These are phyloP conservation scores for Uronychia binucleata DNA, from an alignment of 73 alveolate genomes.

Conservation along the genomic window DNA sequence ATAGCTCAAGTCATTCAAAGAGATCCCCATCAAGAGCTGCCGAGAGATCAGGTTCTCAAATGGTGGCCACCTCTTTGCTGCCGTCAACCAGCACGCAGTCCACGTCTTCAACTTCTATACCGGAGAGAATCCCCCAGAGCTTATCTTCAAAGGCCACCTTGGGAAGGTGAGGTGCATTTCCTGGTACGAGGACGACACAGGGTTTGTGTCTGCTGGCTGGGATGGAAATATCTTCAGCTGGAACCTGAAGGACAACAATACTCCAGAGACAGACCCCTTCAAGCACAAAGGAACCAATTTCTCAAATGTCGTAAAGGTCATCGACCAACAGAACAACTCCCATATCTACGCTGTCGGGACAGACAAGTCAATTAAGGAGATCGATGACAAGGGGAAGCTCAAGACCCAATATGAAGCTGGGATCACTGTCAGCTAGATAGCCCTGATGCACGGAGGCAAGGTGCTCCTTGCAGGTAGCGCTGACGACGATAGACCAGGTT, in stretches of 20 bases:
- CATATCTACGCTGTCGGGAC: constrained; percentile 78
- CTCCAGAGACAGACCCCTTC: constrained; percentile 40
- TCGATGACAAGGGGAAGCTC: constrained; percentile 30
- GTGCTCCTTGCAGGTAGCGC: constrained; percentile 90
- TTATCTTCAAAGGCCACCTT: constrained; percentile 67
- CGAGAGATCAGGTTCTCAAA: constrained; percentile 93
- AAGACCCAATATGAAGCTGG: constrained; percentile 71
- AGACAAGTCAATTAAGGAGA: constrained; percentile 73
- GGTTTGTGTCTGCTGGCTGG: constrained; percentile 89
- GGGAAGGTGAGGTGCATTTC: constrained; percentile 87
- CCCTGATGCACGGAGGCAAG: constrained; percentile 85
- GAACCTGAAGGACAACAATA: constrained; percentile 43
- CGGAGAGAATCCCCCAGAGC: constrained; percentile 81
- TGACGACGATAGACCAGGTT: constrained; percentile 88
- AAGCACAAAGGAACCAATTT: constrained; percentile 75
- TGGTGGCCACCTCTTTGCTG: constrained; percentile 98
- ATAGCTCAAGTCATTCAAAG: constrained; percentile 82
- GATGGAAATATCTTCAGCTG: constrained; percentile 90
- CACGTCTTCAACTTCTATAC: constrained; percentile 80
- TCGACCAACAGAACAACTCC: constrained; percentile 45
- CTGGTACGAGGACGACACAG: constrained; percentile 96
- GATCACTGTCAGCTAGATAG: constrained; percentile 78
- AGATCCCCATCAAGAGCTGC: constrained; percentile 90
- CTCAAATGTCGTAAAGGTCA: constrained; percentile 52
- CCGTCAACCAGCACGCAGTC: constrained; percentile 84